phyloP scores from a whole-genome alignment of 2,329 filamentous ascomycete genomes.

The Fonsecaea pugnacius region DNA sequence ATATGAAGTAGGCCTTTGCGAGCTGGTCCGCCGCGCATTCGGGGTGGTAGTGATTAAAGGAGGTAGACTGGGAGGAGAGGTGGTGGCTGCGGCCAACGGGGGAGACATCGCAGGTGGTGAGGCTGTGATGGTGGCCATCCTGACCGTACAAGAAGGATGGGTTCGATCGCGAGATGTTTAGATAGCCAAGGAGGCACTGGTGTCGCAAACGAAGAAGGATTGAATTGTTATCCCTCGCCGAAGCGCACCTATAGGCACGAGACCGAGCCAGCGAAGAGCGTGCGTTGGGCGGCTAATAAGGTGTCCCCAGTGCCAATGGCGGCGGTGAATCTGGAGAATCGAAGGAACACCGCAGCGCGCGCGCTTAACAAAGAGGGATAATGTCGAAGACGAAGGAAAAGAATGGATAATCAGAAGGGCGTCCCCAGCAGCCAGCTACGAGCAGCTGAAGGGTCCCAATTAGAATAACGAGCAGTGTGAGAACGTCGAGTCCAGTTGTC shows the following conservation, averaged over 20 bases:
- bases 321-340: slow-evolving; percentile 9
- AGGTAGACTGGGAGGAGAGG: slow-evolving; percentile 50
- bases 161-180: slow-evolving; percentile 13
- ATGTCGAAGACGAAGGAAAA: slow-evolving; percentile 6
- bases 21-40: slow-evolving; percentile 60
- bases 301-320: slow-evolving; percentile 14
- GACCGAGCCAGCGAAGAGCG: slow-evolving; percentile 2
- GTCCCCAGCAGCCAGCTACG: slow-evolving; percentile 4
- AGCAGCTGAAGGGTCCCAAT: slow-evolving; percentile 6
- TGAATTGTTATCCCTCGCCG: slow-evolving; percentile 9
- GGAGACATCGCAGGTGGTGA: slow-evolving; percentile 43
- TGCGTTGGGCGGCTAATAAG: slow-evolving; percentile 16
- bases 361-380: slow-evolving; percentile 9
- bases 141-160: slow-evolving; percentile 16
- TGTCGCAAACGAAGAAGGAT: slow-evolving; percentile 8
- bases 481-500: slow-evolving; percentile 11
- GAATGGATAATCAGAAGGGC: background rate
- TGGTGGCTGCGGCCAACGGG: slow-evolving; percentile 36
- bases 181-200: slow-evolving; percentile 7
- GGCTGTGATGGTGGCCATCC: slow-evolving; percentile 45
- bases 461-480: slow-evolving; percentile 4
- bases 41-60: slow-evolving; percentile 55
- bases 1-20: slow-evolving; percentile 73
- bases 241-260: slow-evolving; percentile 28
- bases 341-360: slow-evolving; percentile 11